phyloP scores from a whole-genome alignment of 768 basidiomycete genomes.

The Phaeotremella skinneri region DNA sequence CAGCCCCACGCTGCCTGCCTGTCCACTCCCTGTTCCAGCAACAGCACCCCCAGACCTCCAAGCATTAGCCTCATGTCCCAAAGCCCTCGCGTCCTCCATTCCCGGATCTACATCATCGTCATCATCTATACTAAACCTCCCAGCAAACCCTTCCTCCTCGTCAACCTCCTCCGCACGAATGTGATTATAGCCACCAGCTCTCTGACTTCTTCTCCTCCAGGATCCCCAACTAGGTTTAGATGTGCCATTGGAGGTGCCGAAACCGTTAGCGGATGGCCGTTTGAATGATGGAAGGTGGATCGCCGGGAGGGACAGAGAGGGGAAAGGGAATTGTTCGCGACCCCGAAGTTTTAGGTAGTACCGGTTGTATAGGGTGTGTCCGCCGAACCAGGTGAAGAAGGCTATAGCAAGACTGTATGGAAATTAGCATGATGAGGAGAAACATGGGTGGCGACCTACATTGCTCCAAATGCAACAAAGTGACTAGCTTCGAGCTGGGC shows the following conservation, averaged over 20 bases:
- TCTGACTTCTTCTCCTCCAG: constrained; percentile 22
- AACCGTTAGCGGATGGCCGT: constrained; percentile 1
- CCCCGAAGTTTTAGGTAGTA: constrained; percentile 71
- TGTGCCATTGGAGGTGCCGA: neutral
- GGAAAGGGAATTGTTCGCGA: constrained; percentile 66
- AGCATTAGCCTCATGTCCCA: constrained; percentile 45
- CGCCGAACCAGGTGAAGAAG: constrained; percentile 64
- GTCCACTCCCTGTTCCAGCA: constrained; percentile 10
- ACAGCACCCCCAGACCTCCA: constrained; percentile 29
- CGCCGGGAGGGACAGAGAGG: constrained; percentile 24
- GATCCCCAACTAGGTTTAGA: constrained; percentile 29
- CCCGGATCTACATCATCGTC: constrained; percentile 40
- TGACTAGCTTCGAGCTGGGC: constrained; percentile 56
- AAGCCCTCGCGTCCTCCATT: constrained; percentile 30
- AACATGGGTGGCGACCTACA: constrained; percentile 56
- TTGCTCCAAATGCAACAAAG: constrained; percentile 60
- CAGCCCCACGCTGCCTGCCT: constrained; percentile 19
- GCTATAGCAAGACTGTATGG: constrained; percentile 59
- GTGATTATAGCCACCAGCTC: constrained; percentile 35
- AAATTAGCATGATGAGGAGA: neutral
- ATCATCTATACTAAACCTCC: constrained; percentile 47
- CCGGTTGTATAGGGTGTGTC: constrained; percentile 73
- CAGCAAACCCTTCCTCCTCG: constrained; percentile 47
- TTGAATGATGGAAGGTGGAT: constrained; percentile 9
- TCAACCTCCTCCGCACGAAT: constrained; percentile 45